Conservation (phyloP, 1,139 yeast genomes). For the Kodamaea suecica region DNA sequence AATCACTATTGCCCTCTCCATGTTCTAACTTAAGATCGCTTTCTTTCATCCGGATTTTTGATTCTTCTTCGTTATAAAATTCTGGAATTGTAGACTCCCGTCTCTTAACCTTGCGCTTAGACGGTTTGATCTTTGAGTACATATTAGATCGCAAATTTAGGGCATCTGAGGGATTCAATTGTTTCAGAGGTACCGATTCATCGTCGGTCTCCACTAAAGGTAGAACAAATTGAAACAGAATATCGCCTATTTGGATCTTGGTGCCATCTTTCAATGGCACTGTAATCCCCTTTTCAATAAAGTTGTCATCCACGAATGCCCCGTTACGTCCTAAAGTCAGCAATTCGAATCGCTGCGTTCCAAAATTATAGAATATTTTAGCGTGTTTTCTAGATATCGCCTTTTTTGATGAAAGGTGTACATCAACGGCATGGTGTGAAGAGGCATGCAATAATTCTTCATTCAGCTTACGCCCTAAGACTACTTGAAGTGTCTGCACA, state of each 20-base stretch:
- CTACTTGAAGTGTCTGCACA: slow-evolving; percentile 91
- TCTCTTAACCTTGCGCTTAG: background rate
- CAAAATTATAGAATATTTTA: slow-evolving; percentile 90
- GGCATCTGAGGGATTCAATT: slow-evolving; percentile 53
- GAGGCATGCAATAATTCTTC: slow-evolving; percentile 42
- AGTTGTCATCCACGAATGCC: slow-evolving; percentile 87
- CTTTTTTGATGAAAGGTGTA: slow-evolving; percentile 85
- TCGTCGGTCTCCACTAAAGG: slow-evolving; percentile 50
- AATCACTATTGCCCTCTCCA: too few species aligned
- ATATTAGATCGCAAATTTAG: slow-evolving; percentile 48
- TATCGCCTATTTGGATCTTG: slow-evolving; percentile 89
- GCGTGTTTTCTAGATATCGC: slow-evolving; percentile 94
- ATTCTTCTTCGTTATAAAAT: too few species aligned
- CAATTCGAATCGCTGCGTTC: slow-evolving; percentile 86
- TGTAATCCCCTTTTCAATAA: slow-evolving; percentile 85
- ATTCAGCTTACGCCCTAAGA: slow-evolving; percentile 84
- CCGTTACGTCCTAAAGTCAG: slow-evolving; percentile 93
- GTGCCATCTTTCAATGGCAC: slow-evolving; percentile 80
- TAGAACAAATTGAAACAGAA: slow-evolving; percentile 78
- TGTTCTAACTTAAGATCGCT: too few species aligned
- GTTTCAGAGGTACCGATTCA: slow-evolving; percentile 22
- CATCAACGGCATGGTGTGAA: slow-evolving; percentile 67
- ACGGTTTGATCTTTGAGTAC: slow-evolving; percentile 18
- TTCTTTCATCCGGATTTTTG: too few species aligned
- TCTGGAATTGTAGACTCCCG: slow-evolving; percentile 1